Evolutionary conservation across 495 filamentous ascomycete genomes (phyloP), one percentile per base, ranked within the genome.

Genomic region (Rusavskia elegans): DNA sequence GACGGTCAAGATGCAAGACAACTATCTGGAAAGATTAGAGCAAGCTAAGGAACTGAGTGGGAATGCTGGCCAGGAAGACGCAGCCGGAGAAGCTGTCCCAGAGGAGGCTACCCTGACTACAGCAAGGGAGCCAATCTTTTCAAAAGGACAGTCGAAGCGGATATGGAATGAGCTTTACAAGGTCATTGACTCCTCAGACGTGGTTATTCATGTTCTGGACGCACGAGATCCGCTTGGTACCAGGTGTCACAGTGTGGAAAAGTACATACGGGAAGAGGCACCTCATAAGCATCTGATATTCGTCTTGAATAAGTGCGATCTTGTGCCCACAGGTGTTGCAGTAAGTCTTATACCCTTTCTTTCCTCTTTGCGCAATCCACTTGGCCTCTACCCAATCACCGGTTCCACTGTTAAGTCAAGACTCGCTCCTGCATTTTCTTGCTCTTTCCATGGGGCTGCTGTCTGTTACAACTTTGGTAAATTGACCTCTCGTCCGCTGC

Each of bases 161-260:
- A 98, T 98, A 58, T 97, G 89, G 89, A 96, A 96, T 66, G 92
- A 98, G 60, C 66, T 98, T n/a, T 95, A 90, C 71, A 95, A 98
- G 69, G 87, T 95, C 61, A 88, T 97, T 25, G 88, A 95, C 66
- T 89, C 87, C 8, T 90, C 87, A n/a, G 90, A 97, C 63, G 88
- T 97, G 23, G 78, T 97, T 30, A 82, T 97, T 30, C 90, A 96
- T 59, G 85, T 94, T n/a, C 67, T 97, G 5, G 90, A 97, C 69
- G 87, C 90, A 32, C 78, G 90, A 65, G 89, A 97, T 68, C 90
- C 90, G 14, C 66, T 88, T 5, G 88, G 89, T 16, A 96, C 90
- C 36, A 78, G 90, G 39, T 95, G 92, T 72, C 74, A 84, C 19
- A 87, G 83, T 61, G 66, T 61, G 39, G 92, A 97, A 61, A 95